Conservation (phyloP, 2,329 filamentous ascomycete species). For the Fusarium equiseti region DNA sequence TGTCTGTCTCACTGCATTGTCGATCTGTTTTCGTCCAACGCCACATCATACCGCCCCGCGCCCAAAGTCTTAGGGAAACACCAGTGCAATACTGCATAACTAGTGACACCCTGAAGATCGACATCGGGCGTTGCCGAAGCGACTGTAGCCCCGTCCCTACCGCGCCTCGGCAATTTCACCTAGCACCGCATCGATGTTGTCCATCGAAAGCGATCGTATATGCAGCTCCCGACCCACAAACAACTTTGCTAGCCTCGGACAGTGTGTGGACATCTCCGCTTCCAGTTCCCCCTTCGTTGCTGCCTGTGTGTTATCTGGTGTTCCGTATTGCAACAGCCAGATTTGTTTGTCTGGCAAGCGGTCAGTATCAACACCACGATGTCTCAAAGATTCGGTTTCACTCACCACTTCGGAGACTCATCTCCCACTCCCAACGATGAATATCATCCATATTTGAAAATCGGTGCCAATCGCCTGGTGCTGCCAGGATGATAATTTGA, state of each 20-base stretch:
- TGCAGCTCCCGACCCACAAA: conserved; percentile 10
- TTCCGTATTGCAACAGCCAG: conserved; percentile 24
- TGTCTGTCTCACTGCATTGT: conserved; percentile 15
- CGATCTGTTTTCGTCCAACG: background rate
- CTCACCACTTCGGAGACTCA: conserved; percentile 26
- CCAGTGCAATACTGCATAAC: background rate
- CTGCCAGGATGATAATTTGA: conserved; percentile 10
- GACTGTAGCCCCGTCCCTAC: background rate
- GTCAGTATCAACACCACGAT: background rate
- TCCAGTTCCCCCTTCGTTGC: conserved; percentile 6
- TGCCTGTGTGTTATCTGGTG: background rate
- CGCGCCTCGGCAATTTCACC: conserved; percentile 15
- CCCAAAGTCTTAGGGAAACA: background rate
- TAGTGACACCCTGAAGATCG: background rate
- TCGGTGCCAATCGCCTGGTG: conserved; percentile 6
- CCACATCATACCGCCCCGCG: background rate
- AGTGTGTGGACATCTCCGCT: background rate
- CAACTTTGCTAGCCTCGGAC: conserved; percentile 11
- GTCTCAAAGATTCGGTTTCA: fast-evolving
- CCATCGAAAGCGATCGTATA: conserved; percentile 19
- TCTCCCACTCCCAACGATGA: conserved; percentile 29
- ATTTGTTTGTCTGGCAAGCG: conserved; percentile 14
- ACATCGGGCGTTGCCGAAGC: background rate
- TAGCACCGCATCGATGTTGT: conserved; percentile 19
- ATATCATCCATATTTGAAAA: conserved; percentile 24